Evolutionary conservation across 345 rosid genomes (phyloP).

Genomic region (Melaleuca alternifolia): DNA sequence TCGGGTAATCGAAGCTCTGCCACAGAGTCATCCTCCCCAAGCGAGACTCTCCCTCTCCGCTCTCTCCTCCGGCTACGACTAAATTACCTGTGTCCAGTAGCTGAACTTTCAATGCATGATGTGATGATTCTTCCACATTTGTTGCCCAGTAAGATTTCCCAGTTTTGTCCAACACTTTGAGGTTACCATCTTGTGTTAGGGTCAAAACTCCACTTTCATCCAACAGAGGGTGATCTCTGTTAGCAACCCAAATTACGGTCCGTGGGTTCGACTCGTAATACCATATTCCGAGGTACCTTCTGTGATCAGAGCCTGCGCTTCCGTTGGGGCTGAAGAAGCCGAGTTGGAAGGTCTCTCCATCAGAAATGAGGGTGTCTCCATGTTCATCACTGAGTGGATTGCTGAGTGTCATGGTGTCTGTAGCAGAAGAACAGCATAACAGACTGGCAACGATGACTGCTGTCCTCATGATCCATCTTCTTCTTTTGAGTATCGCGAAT

Average conservation of each 20-base stretch:
- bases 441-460: not conserved
- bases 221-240: constrained; percentile 27
- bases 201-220: constrained; percentile 10
- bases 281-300: constrained; percentile 48
- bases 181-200: constrained; percentile 22
- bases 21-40: constrained; percentile 4
- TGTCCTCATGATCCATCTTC: constrained; percentile 3
- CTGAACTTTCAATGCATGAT: constrained; percentile 1
- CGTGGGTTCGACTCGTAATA: constrained; percentile 18
- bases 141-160: constrained; percentile 23
- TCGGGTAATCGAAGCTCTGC: constrained; percentile 45
- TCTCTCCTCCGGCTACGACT: constrained; percentile 4
- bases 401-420: constrained; percentile 3
- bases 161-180: constrained; percentile 13
- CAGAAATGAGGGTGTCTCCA: constrained; percentile 11
- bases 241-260: constrained; percentile 45
- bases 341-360: constrained; percentile 9
- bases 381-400: not conserved
- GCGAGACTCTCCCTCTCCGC: not conserved
- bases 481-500: not conserved
- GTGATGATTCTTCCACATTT: constrained; percentile 1
- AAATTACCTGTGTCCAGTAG: constrained; percentile 37
- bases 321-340: constrained; percentile 37
- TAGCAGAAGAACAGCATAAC: constrained; percentile 1
- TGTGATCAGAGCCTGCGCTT: constrained; percentile 17